Evolutionary conservation across 208 protist genomes (phyloP), one percentile per base, ranked within the genome.

Genomic region (Acanthamoeba lenticulata): DNA sequence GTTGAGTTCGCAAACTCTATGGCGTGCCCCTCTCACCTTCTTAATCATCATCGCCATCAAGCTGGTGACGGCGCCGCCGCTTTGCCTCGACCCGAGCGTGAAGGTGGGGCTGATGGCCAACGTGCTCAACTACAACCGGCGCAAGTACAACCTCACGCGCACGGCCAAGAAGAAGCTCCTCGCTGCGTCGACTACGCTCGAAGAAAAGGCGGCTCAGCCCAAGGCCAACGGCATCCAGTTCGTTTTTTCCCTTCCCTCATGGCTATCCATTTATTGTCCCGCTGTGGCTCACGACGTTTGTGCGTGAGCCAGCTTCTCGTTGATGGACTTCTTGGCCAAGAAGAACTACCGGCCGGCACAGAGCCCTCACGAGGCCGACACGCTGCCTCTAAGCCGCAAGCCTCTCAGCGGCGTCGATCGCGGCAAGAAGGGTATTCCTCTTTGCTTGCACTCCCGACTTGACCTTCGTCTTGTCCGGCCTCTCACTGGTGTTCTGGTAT

Each of bases 301-400:
- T 60, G 5, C 27, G 27, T 65, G 3, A 3, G 3, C 3, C 89
- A 93, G 89, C 42, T 93, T 93, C 36, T 55, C 45, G 29, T 81
- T 93, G 67, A 49, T 93, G 42, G 89, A 93, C 47, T 93, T 93
- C 29, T 57, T 93, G 89, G 55, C 2, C 17, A 55, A 81, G 34
- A 72, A 81, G 89, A 81, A 81, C 42, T 93, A 81, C 17, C 38
- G 65, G 34, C 62, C 89, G 7, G 2, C 24, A 1, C 89, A 55
- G 40, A 93, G 67, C 45, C 29, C 42, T 5, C 29, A 38, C 40
- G 89, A 93, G 27, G 21, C 32, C 42, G 55, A 72, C 21, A 32
- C 65, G 2, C 89, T 81, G 15, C 65, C 36, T 17, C 2, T 81
- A 1, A 93, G 44, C 89, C 90, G 67, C 0, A 93, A 93, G 27